Percentiles rank a stretch among this genome's conserved stretches.
Conservation (phyloP, 805 yeast genomes). For the Yarrowia sp. region DNA sequence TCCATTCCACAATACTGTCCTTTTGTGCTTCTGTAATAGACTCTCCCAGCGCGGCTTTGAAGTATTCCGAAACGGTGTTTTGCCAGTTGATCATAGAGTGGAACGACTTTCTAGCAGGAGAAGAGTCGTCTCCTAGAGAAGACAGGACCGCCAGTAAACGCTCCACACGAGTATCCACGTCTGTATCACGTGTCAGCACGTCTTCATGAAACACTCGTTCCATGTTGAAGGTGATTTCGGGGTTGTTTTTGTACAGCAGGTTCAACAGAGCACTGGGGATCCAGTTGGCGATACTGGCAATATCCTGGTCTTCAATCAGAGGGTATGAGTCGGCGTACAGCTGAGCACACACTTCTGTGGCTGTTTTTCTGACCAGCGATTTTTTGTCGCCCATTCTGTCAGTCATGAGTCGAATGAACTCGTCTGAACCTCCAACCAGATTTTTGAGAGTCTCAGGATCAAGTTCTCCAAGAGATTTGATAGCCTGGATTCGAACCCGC, state of each 20-base stretch:
- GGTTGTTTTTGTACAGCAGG: slow-evolving; percentile 71
- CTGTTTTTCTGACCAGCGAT: slow-evolving; percentile 57
- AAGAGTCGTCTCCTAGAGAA: slow-evolving; percentile 45
- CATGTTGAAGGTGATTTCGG: slow-evolving; percentile 59
- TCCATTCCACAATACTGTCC: slow-evolving; percentile 14
- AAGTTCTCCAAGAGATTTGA: slow-evolving; percentile 47
- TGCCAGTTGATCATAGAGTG: slow-evolving; percentile 70
- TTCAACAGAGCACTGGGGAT: slow-evolving; percentile 68
- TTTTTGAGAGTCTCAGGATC: slow-evolving; percentile 48
- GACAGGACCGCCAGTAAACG: slow-evolving; percentile 52
- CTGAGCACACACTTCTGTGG: slow-evolving; percentile 54
- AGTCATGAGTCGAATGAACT: slow-evolving; percentile 42
- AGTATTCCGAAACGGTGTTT: slow-evolving; percentile 45
- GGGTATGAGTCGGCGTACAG: slow-evolving; percentile 47
- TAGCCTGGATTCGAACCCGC: slow-evolving; percentile 62
- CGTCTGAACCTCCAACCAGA: slow-evolving; percentile 39
- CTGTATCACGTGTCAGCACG: slow-evolving; percentile 54
- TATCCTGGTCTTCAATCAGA: slow-evolving; percentile 38
- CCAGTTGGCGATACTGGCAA: slow-evolving; percentile 43
- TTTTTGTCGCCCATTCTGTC: slow-evolving; percentile 73
- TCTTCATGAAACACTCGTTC: slow-evolving; percentile 61
- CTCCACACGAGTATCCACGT: slow-evolving; percentile 46
- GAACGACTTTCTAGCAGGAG: slow-evolving; percentile 60
- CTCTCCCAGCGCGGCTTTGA: slow-evolving; percentile 35
- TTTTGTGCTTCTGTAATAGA: slow-evolving; percentile 18